Percentiles rank a stretch among this genome's conserved stretches.
Evolutionary conservation across 768 basidiomycete species (phyloP).

Genomic region (Ramaria sp.): DNA sequence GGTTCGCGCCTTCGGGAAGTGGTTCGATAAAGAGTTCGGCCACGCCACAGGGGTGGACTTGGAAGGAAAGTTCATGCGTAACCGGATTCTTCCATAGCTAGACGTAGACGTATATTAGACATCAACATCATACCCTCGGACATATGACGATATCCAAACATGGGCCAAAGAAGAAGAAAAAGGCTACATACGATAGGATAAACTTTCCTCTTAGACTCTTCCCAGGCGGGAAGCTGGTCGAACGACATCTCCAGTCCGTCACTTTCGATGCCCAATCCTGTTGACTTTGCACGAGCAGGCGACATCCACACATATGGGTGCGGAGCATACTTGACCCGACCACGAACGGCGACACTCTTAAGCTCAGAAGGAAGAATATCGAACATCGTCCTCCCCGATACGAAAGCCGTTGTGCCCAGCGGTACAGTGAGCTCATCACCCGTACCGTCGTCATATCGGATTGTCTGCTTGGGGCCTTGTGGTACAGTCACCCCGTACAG

Average conservation of each 20-base stretch:
- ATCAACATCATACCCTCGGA: too few species aligned
- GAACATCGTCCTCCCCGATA: constrained; percentile 74
- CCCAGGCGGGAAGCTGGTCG: constrained; percentile 68
- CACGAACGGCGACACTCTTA: constrained; percentile 72
- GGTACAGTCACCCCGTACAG: constrained; percentile 74
- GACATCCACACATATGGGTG: constrained; percentile 92
- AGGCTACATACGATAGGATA: constrained; percentile 43
- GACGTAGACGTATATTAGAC: too few species aligned
- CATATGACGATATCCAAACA: too few species aligned
- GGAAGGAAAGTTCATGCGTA: too few species aligned
- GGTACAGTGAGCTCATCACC: constrained; percentile 76
- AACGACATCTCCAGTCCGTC: constrained; percentile 63
- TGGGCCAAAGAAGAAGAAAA: too few species aligned
- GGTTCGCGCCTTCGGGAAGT: too few species aligned
- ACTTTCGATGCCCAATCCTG: constrained; percentile 71
- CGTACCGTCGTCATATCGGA: constrained; percentile 78
- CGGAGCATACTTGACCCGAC: constrained; percentile 68
- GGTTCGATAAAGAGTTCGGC: too few species aligned
- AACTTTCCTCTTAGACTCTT: constrained; percentile 60
- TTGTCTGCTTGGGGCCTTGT: constrained; percentile 46
- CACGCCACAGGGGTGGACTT: too few species aligned
- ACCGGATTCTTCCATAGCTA: too few species aligned
- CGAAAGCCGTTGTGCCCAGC: constrained; percentile 74
- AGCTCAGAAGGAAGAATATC: constrained; percentile 56
- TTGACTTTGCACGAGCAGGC: constrained; percentile 56